Evolutionary conservation across 208 protist genomes (phyloP).

Genomic region (Trypanosoma rangeli): DNA sequence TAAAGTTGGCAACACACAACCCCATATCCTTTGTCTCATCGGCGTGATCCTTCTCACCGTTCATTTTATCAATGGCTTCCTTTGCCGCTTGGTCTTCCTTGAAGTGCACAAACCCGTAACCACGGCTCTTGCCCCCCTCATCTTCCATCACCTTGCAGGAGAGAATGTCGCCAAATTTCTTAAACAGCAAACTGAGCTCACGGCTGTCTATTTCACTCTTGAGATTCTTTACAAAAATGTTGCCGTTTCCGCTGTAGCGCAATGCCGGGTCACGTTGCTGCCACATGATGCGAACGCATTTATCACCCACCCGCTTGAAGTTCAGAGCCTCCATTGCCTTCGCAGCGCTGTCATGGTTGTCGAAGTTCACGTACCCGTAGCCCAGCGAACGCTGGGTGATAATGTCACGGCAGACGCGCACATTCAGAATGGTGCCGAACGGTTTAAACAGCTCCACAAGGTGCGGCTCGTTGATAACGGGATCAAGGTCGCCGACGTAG

Average conservation of each 20-base stretch:
- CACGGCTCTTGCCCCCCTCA: slow-evolving; percentile 91
- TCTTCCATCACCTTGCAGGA: slow-evolving; percentile 97
- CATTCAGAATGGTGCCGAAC: slow-evolving; percentile 97
- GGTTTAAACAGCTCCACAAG: slow-evolving; percentile 98
- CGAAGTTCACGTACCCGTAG: slow-evolving; percentile 99
- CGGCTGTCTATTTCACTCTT: slow-evolving; percentile 96
- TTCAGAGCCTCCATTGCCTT: slow-evolving; percentile 98
- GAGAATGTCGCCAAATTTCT: slow-evolving; percentile 97
- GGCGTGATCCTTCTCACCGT: slow-evolving; percentile 93
- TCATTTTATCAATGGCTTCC: slow-evolving; percentile 96
- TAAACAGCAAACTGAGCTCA: slow-evolving; percentile 97
- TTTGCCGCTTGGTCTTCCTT: slow-evolving; percentile 95
- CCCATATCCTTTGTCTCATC: slow-evolving; percentile 86
- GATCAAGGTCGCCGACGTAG: slow-evolving; percentile 98
- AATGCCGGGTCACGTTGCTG: slow-evolving; percentile 97
- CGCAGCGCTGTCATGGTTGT: slow-evolving; percentile 95
- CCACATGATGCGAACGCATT: slow-evolving; percentile 99
- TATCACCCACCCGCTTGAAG: slow-evolving; percentile 94
- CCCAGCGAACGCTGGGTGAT: slow-evolving; percentile 97
- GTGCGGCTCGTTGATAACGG: slow-evolving; percentile 88
- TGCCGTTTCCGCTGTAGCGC: slow-evolving; percentile 97
- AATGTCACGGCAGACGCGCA: slow-evolving; percentile 98
- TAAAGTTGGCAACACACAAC: slow-evolving; percentile 96
- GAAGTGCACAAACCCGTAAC: slow-evolving; percentile 99
- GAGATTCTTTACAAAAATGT: slow-evolving; percentile 99